phyloP scores from a whole-genome alignment of 768 basidiomycete genomes.

The Mycena indigotica region DNA sequence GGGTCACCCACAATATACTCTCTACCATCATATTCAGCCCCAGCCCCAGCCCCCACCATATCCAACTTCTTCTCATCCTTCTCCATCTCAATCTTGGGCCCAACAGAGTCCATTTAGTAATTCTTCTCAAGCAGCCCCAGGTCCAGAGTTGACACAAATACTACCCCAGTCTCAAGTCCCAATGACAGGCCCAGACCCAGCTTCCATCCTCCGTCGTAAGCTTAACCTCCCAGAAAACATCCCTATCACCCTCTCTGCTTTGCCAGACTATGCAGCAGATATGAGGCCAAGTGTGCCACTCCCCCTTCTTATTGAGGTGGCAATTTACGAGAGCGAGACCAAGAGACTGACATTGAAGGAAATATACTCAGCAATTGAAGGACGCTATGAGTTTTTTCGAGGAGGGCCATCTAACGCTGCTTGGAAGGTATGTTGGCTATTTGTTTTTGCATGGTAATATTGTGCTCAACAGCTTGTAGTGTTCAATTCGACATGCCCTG shows the following conservation, averaged over 20 bases:
- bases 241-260: constrained; percentile 36
- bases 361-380: constrained; percentile 58
- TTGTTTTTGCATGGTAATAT: too few relatives aligned
- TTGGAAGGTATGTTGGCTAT: too few relatives aligned
- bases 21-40: too few relatives aligned
- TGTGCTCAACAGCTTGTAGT: too few relatives aligned
- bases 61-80: not conserved
- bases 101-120: too few relatives aligned
- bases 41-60: not conserved
- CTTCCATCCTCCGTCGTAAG: constrained; percentile 44
- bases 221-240: constrained; percentile 35
- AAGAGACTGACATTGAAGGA: constrained; percentile 63
- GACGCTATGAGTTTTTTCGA: constrained; percentile 58
- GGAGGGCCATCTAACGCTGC: constrained; percentile 37
- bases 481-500: constrained; percentile 47
- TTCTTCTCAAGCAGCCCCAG: too few relatives aligned
- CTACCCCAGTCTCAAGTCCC: too few relatives aligned
- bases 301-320: constrained; percentile 52
- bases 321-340: constrained; percentile 61
- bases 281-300: constrained; percentile 38
- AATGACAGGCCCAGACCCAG: constrained; percentile 41
- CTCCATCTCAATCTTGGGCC: not conserved
- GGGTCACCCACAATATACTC: too few relatives aligned
- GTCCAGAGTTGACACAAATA: too few relatives aligned
- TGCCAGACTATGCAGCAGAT: constrained; percentile 44